phyloP scores from a whole-genome alignment of 2,329 filamentous ascomycete genomes.

The Colletotrichum echinochloae region DNA sequence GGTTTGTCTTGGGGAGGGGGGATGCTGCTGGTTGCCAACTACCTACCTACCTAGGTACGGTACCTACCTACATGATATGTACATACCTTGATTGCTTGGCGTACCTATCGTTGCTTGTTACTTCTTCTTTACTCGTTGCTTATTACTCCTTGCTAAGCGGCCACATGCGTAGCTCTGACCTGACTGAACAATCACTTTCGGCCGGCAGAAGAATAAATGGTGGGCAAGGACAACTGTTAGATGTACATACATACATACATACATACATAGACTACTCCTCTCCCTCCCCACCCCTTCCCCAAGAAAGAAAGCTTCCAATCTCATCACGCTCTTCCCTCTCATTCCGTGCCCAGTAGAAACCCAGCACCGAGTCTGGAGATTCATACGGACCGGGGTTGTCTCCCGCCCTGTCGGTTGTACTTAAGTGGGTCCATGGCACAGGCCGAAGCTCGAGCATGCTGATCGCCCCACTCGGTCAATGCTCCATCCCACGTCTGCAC shows the following conservation, averaged over 20 bases:
- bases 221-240: background rate
- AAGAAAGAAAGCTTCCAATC: background rate
- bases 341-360: too few relatives aligned
- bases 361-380: constrained; percentile 18
- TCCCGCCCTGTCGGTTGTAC: constrained; percentile 34
- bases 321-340: background rate
- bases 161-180: constrained; percentile 6
- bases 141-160: background rate
- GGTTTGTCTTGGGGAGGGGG: background rate
- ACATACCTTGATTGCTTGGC: too few relatives aligned
- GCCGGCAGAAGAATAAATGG: background rate
- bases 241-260: too few relatives aligned
- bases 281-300: background rate
- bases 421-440: constrained; percentile 1
- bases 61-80: too few relatives aligned
- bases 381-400: constrained; percentile 13
- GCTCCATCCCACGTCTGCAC: constrained; percentile 10
- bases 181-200: background rate
- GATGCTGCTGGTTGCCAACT: background rate
- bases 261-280: too few relatives aligned
- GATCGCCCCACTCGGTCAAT: constrained; percentile 26
- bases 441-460: constrained; percentile 14
- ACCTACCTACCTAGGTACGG: background rate
- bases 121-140: background rate
- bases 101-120: too few relatives aligned